Percentiles rank a stretch among this genome's conserved stretches.
phyloP scores from a whole-genome alignment of 768 basidiomycete species.

The Termitomyces bulborhizus region DNA sequence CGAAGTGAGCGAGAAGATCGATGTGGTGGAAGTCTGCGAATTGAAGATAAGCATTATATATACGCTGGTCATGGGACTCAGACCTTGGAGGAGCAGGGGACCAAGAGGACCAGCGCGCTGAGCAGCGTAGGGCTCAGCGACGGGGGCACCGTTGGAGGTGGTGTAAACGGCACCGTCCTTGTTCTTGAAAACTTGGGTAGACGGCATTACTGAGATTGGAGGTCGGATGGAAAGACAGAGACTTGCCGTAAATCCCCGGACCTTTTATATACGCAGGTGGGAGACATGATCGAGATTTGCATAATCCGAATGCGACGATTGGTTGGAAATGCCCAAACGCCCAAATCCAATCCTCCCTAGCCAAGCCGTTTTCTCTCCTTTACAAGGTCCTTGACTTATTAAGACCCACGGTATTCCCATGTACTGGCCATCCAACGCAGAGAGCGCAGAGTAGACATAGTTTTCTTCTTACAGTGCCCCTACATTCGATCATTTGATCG shows the following conservation, averaged over 20 bases:
- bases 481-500: conserved; percentile 4
- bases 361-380: not conserved
- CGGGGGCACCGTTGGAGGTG: conserved; percentile 79
- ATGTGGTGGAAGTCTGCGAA: conserved; percentile 78
- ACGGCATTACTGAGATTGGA: conserved; percentile 1
- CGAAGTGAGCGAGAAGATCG: conserved; percentile 87
- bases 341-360: not conserved
- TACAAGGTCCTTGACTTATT: not conserved
- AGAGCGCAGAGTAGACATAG: not conserved
- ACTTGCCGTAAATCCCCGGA: not conserved
- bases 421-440: not conserved
- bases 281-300: not conserved
- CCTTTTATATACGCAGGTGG: not conserved
- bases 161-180: conserved; percentile 70
- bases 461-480: not conserved
- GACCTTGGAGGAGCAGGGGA: conserved; percentile 86
- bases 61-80: conserved; percentile 11
- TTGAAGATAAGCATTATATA: not conserved
- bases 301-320: conserved; percentile 2
- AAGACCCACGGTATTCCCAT: not conserved
- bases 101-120: conserved; percentile 72
- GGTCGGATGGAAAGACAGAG: not conserved
- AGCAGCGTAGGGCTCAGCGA: conserved; percentile 68
- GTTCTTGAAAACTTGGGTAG: conserved; percentile 46
- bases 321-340: not conserved